phyloP scores from a whole-genome alignment of 2,329 filamentous ascomycete species.

The Monilinia aucupariae region DNA sequence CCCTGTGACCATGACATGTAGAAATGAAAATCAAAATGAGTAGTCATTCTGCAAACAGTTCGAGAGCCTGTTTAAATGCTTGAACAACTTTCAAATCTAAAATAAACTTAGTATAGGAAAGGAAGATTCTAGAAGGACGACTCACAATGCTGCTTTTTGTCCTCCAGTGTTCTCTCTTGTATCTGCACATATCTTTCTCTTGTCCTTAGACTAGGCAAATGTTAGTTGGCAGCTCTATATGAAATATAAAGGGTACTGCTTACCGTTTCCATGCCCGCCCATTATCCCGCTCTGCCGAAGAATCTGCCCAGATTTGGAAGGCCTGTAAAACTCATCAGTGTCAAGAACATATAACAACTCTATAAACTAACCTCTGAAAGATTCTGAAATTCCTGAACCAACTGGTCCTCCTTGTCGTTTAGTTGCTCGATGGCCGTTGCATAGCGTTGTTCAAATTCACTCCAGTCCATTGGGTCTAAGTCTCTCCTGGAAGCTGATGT shows the following conservation, averaged over 20 bases:
- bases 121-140: slow-evolving; percentile 16
- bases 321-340: slow-evolving; percentile 47
- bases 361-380: slow-evolving; percentile 46
- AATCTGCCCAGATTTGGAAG: slow-evolving; percentile 73
- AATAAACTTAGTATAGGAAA: slow-evolving; percentile 20
- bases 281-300: slow-evolving; percentile 66
- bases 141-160: slow-evolving; percentile 78
- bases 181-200: slow-evolving; percentile 70
- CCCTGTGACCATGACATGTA: neutral
- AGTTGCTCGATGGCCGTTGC: slow-evolving; percentile 58
- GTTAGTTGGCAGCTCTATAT: slow-evolving; percentile 14
- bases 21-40: neutral
- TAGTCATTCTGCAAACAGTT: slow-evolving; percentile 20
- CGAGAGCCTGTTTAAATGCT: slow-evolving; percentile 58
- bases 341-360: neutral
- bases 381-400: slow-evolving; percentile 61
- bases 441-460: slow-evolving; percentile 65
- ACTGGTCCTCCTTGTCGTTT: slow-evolving; percentile 56
- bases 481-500: neutral
- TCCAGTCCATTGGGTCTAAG: slow-evolving; percentile 59
- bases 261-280: slow-evolving; percentile 73
- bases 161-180: slow-evolving; percentile 63
- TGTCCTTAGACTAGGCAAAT: slow-evolving; percentile 60
- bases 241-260: slow-evolving; percentile 19
- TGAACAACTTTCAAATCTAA: slow-evolving; percentile 52